These are phyloP conservation scores for Didymellaceae sp. DNA, from an alignment of 2,329 filamentous ascomycete genomes.

Conservation along the genomic window DNA sequence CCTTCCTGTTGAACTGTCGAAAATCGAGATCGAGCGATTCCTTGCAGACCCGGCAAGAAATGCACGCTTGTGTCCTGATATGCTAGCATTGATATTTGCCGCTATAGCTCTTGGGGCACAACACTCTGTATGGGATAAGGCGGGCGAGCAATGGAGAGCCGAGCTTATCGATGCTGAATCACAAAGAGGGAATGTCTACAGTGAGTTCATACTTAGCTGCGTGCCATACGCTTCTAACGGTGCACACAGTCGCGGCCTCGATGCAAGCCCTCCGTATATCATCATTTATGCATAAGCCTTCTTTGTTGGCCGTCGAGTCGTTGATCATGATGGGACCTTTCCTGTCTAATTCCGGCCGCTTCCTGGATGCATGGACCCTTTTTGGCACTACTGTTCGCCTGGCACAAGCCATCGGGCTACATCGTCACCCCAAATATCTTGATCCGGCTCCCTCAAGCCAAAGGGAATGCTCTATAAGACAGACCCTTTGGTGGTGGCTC, in stretches of 20 bases:
- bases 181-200: constrained; percentile 52
- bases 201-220: too few species aligned
- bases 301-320: constrained; percentile 54
- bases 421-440: constrained; percentile 56
- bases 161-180: constrained; percentile 46
- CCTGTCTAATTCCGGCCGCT: constrained; percentile 57
- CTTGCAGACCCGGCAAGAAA: constrained; percentile 52
- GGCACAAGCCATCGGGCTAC: constrained; percentile 58
- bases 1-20: constrained; percentile 52
- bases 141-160: constrained; percentile 48
- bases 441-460: constrained; percentile 51
- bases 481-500: constrained; percentile 60
- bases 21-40: constrained; percentile 54
- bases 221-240: too few species aligned
- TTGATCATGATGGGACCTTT: constrained; percentile 58
- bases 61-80: constrained; percentile 53
- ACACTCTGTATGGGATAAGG: constrained; percentile 53
- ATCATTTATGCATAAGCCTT: constrained; percentile 58
- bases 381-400: constrained; percentile 58
- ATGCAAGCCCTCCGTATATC: constrained; percentile 59
- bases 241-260: constrained; percentile 58
- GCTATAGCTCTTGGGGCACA: constrained; percentile 56
- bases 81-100: constrained; percentile 58
- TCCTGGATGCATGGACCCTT: constrained; percentile 58
- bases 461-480: constrained; percentile 52